phyloP scores from a whole-genome alignment of 2,329 filamentous ascomycete species.

The Xylaria sp. region DNA sequence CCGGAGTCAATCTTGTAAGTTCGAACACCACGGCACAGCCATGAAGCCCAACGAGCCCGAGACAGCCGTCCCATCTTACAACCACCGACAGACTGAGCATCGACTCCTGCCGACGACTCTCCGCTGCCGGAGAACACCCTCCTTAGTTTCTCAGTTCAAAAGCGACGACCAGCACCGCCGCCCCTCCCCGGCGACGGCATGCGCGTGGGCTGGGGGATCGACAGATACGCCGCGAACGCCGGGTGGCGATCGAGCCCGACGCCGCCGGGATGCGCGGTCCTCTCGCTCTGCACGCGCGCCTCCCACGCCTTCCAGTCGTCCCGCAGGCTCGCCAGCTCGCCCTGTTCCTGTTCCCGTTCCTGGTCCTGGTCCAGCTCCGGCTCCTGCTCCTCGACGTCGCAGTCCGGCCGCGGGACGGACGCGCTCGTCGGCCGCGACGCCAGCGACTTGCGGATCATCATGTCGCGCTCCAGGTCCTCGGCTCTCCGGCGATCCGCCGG shows the following conservation, averaged over 20 bases:
- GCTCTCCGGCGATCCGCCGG: constrained; percentile 26
- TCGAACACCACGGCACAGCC: no score
- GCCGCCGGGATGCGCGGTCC: constrained; percentile 31
- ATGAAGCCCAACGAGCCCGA: no score
- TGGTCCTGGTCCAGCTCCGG: constrained; percentile 22
- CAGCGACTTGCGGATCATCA: constrained; percentile 42
- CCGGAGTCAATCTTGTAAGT: no score
- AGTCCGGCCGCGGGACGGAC: constrained; percentile 9
- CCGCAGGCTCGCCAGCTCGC: constrained; percentile 36
- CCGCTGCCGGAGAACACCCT: no score
- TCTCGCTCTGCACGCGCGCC: constrained; percentile 42
- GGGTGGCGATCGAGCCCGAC: constrained; percentile 34
- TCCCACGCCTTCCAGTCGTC: constrained; percentile 50
- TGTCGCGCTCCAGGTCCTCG: constrained; percentile 38
- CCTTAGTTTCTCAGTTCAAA: no score
- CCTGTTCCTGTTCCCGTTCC: constrained; percentile 19
- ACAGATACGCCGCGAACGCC: constrained; percentile 33
- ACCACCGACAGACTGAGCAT: no score
- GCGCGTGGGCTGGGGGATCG: constrained; percentile 30
- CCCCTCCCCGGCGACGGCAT: constrained; percentile 25
- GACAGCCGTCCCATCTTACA: no score
- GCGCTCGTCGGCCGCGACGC: constrained; percentile 34
- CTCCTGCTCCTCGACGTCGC: constrained; percentile 12
- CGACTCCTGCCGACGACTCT: no score
- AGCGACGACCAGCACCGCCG: not conserved